Conservation (phyloP, 768 basidiomycete species). For the Leucocoprinus birnbaumii region DNA sequence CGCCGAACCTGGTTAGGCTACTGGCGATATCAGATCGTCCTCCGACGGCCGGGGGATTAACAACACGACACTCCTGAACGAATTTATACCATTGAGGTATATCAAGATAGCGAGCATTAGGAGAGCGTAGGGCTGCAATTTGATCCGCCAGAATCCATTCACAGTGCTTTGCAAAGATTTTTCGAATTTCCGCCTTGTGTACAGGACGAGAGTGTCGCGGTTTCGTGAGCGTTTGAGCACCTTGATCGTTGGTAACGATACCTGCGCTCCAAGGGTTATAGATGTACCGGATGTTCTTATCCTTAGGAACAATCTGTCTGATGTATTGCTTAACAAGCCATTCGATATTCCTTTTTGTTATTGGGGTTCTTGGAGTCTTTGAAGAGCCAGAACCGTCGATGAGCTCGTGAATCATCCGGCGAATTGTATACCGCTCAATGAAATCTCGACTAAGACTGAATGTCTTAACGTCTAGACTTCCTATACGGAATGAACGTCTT, state of each 20-base stretch:
- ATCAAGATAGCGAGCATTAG: slow-evolving; percentile 32
- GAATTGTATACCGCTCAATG: slow-evolving; percentile 47
- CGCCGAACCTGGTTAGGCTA: slow-evolving; percentile 30
- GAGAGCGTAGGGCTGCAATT: slow-evolving; percentile 21
- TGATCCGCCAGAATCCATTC: slow-evolving; percentile 59
- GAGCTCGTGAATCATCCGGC: slow-evolving; percentile 46
- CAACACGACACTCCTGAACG: slow-evolving; percentile 26
- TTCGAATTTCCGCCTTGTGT: slow-evolving; percentile 47
- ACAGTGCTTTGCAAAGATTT: slow-evolving; percentile 50
- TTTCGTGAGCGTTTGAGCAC: slow-evolving; percentile 22
- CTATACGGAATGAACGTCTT: slow-evolving; percentile 40
- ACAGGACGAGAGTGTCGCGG: slow-evolving; percentile 45
- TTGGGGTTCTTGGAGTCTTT: no score
- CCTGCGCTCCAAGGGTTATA: slow-evolving; percentile 18
- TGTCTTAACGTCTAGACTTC: slow-evolving; percentile 42
- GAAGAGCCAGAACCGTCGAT: slow-evolving; percentile 27
- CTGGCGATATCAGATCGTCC: slow-evolving; percentile 26
- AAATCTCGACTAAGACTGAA: slow-evolving; percentile 44
- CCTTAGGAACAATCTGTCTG: slow-evolving; percentile 21
- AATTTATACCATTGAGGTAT: slow-evolving; percentile 47
- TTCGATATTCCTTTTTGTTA: slow-evolving; percentile 40
- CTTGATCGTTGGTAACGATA: slow-evolving; percentile 1
- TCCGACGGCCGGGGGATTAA: neutral
- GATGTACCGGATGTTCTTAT: slow-evolving; percentile 27
- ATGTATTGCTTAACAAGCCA: slow-evolving; percentile 48